Evolutionary conservation across 805 yeast genomes (phyloP), one percentile per base, ranked within the genome.

Genomic region (Peterozyma xylosa): DNA sequence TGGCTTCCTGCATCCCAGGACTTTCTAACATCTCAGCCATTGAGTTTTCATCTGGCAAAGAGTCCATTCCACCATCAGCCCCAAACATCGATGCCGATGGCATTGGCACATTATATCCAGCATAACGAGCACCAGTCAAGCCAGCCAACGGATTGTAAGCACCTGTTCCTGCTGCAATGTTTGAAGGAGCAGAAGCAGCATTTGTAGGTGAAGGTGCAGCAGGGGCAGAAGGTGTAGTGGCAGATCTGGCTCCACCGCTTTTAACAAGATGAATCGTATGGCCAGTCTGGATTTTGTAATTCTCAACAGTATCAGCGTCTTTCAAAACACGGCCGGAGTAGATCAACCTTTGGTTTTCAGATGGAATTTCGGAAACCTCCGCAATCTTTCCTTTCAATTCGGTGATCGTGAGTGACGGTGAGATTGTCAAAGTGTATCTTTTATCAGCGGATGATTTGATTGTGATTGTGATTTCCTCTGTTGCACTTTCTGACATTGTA

Each of bases 291-390:
- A 91, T 78, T 60, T 87, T 87, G 68, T 91, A 91, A 3, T 78
- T 67, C 14, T 72, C 80, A 9, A 91, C 63, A 6, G 86, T 74
- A 52, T 90, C 93, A 33, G 68, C 70, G 57, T 91, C 96, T 62
- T 90, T 90, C 57, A 91, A 74, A 32, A 93, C 96, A 53, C 91
- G 83, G 35, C 99, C 99, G 2, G 96, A 86, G 67, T 86, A 91
- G 57, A 91, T 90, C 58, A 91, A 73, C 47, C 98, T 74, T 65
- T 90, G 98, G 48, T 83, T 76, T n/a, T 73, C 83, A 1, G 77
- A 79, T 5, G 95, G 82, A 37, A 89, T 70, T 17, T 77, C 82
- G 5, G 89, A 64, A 47, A 70, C 74, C 16, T 69, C 67, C 21
- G 80, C 80, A 42, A 91, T 70, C 51, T 68, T 68, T 33, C 71